These are phyloP conservation scores for Phytophthora pini DNA, from an alignment of 352 stramenopile genomes.

Conservation along the genomic window DNA sequence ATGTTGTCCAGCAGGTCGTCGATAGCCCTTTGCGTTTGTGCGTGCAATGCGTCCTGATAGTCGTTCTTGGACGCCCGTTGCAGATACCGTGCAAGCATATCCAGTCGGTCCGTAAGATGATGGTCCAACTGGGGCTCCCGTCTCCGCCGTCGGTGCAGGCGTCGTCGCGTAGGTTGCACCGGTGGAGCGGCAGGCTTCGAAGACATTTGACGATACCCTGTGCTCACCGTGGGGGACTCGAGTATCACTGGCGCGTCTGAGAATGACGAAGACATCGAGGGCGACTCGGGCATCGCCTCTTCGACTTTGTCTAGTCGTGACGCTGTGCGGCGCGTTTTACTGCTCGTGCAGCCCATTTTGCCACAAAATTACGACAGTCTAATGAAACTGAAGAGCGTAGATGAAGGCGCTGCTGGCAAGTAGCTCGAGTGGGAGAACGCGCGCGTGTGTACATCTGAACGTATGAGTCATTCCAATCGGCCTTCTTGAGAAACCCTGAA, in stretches of 20 bases:
- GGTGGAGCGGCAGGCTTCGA: constrained; percentile 14
- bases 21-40: constrained; percentile 30
- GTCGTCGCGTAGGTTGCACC: constrained; percentile 20
- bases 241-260: constrained; percentile 33
- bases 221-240: constrained; percentile 24
- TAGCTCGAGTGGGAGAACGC: constrained; percentile 7
- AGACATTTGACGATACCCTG: constrained; percentile 20
- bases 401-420: not conserved
- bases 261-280: constrained; percentile 27
- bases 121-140: constrained; percentile 35
- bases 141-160: constrained; percentile 27
- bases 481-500: constrained; percentile 19
- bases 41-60: constrained; percentile 11
- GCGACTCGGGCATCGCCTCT: constrained; percentile 26
- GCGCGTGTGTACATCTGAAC: constrained; percentile 21
- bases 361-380: constrained; percentile 10
- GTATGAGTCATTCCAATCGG: constrained; percentile 25
- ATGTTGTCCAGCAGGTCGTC: constrained; percentile 37
- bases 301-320: constrained; percentile 32
- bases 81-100: constrained; percentile 30
- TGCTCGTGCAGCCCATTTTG: constrained; percentile 42
- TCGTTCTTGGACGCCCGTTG: constrained; percentile 20
- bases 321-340: constrained; percentile 22
- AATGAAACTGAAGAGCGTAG: too few species aligned
- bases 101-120: constrained; percentile 38